Evolutionary conservation across 352 stramenopile species (phyloP).

Genomic region (Aphanomyces stellatus): DNA sequence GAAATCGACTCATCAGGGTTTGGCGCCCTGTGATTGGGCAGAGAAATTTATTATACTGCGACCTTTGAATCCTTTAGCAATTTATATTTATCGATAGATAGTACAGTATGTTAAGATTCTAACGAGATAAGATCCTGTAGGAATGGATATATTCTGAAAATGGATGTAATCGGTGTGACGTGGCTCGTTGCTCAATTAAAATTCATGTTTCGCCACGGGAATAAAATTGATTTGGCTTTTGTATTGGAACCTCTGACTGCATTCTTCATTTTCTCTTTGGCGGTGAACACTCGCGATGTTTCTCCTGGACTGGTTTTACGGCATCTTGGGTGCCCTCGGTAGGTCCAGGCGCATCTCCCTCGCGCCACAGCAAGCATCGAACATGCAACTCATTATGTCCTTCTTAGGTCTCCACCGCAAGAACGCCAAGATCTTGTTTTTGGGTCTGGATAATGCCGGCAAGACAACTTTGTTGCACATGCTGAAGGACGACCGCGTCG

Average conservation of each 20-base stretch:
- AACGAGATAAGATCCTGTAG: constrained; percentile 1
- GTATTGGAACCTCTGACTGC: constrained; percentile 8
- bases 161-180: constrained; percentile 6
- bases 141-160: not conserved
- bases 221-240: constrained; percentile 14
- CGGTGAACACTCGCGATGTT: constrained; percentile 63
- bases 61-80: too few species aligned
- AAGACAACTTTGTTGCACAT: constrained; percentile 99
- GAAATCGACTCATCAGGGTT: too few species aligned
- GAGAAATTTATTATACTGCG: too few species aligned
- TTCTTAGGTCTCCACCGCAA: constrained; percentile 98
- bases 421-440: constrained; percentile 99
- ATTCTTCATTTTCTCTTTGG: constrained; percentile 20
- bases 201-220: too few species aligned
- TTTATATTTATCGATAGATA: too few species aligned
- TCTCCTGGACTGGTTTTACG: constrained; percentile 95
- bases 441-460: constrained; percentile 99
- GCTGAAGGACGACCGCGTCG: constrained; percentile 98
- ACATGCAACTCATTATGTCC: not conserved
- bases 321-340: constrained; percentile 89
- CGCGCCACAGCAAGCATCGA: not conserved
- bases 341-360: constrained; percentile 22
- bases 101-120: too few species aligned
- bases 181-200: not conserved
- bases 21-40: too few species aligned